Evolutionary conservation across 345 rosid genomes (phyloP).

Genomic region (Arabidopsis arenosa): DNA sequence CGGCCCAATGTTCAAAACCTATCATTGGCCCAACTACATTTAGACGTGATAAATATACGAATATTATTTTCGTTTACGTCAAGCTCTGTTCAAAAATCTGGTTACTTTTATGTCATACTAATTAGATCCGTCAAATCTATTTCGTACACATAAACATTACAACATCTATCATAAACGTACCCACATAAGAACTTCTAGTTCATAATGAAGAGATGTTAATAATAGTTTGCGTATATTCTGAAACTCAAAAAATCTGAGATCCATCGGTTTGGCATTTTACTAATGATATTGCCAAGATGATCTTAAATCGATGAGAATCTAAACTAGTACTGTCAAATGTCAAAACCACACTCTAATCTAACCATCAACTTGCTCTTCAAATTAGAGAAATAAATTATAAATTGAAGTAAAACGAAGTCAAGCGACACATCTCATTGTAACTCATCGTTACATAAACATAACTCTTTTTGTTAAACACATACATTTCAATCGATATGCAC

Average conservation of each 20-base stretch:
- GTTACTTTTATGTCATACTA: background rate
- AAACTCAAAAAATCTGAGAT: no score
- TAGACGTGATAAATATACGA: background rate
- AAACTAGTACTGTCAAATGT: background rate
- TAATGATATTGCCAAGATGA: no score
- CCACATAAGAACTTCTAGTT: no score
- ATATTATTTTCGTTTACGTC: background rate
- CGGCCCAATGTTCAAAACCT: background rate
- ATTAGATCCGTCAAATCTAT: background rate
- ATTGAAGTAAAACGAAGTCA: background rate
- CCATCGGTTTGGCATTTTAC: no score
- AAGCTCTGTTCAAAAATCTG: background rate
- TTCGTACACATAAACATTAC: background rate
- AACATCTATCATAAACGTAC: background rate
- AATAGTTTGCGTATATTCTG: no score
- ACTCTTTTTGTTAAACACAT: background rate
- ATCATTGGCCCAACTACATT: background rate
- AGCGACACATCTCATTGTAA: background rate
- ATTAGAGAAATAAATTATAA: background rate
- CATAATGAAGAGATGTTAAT: no score
- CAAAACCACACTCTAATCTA: background rate
- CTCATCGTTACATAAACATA: background rate
- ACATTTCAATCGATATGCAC: no score
- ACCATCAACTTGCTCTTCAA: no score
- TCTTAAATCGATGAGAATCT: no score